Percentiles rank a stretch among this genome's conserved stretches.
These are phyloP conservation scores for Yarrowia sp. DNA, from an alignment of 805 yeast species.

Conservation along the genomic window DNA sequence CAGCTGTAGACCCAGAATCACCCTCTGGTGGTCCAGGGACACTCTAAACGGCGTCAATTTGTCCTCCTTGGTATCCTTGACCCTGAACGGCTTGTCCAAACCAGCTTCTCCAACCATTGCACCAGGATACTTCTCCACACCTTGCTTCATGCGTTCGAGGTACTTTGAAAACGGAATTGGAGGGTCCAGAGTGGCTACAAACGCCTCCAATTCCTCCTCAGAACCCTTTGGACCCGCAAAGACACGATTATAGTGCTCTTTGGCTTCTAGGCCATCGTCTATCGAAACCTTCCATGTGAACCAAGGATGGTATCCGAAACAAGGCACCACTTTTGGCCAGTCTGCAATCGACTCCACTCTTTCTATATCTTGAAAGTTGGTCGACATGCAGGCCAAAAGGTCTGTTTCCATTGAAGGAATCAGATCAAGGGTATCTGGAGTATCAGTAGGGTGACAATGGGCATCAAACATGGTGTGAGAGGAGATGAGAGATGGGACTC, in stretches of 20 bases:
- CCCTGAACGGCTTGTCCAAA: constrained; percentile 73
- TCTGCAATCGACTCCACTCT: constrained; percentile 47
- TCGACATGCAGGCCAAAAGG: constrained; percentile 50
- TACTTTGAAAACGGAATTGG: constrained; percentile 13
- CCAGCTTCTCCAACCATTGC: constrained; percentile 90
- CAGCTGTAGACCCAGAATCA: constrained; percentile 60
- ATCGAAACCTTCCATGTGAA: constrained; percentile 52
- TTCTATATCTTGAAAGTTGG: constrained; percentile 50
- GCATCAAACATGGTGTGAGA: constrained; percentile 47
- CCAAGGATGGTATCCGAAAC: constrained; percentile 88
- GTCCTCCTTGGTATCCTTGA: constrained; percentile 38
- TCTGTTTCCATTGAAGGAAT: constrained; percentile 42
- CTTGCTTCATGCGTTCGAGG: neutral
- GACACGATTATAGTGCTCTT: constrained; percentile 61
- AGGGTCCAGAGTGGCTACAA: constrained; percentile 50
- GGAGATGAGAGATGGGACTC: neutral
- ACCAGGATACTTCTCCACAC: constrained; percentile 47
- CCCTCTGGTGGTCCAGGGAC: constrained; percentile 67
- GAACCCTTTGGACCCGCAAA: constrained; percentile 56
- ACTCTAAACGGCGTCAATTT: constrained; percentile 60
- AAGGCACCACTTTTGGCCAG: constrained; percentile 48
- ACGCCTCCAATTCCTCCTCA: constrained; percentile 3
- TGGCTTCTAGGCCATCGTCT: neutral
- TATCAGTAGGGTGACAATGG: constrained; percentile 54
- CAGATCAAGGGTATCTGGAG: constrained; percentile 42